Conservation (phyloP, 768 basidiomycete species). For the Russula brevipes region DNA sequence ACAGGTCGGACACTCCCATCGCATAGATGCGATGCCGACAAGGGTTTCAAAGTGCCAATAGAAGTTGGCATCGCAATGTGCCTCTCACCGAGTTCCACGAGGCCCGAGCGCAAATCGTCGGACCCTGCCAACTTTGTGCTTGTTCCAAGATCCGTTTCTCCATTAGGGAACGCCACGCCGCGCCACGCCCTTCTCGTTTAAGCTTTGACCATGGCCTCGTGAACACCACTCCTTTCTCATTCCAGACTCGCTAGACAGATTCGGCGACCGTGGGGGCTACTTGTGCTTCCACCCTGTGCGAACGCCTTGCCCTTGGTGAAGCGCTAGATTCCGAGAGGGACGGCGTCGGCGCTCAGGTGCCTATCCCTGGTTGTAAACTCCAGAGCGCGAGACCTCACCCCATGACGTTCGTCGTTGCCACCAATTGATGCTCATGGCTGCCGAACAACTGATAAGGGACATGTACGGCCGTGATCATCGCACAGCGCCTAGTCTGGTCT, state of each 20-base stretch:
- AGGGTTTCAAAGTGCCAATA: neutral
- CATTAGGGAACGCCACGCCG: slow-evolving; percentile 14
- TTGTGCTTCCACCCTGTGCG: too few relatives aligned
- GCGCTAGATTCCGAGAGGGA: neutral
- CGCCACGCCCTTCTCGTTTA: slow-evolving; percentile 10
- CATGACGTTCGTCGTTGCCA: neutral
- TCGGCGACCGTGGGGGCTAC: neutral
- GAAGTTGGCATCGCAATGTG: neutral
- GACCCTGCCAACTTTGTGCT: neutral
- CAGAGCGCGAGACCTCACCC: neutral
- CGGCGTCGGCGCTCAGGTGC: neutral
- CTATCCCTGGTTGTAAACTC: neutral
- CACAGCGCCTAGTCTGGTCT: neutral
- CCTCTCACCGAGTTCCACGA: neutral
- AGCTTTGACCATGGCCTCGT: slow-evolving; percentile 6
- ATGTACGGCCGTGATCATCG: neutral
- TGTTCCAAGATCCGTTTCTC: slow-evolving; percentile 15
- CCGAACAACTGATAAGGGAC: neutral
- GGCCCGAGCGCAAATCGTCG: slow-evolving; percentile 10
- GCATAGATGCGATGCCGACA: neutral
- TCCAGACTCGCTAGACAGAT: neutral
- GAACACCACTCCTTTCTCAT: slow-evolving; percentile 6
- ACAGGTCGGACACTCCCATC: neutral
- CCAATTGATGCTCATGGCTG: neutral
- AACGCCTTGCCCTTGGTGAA: slow-evolving; percentile 1